Evolutionary conservation across 208 protist species (phyloP).

Genomic region (Acanthamoeba triangularis): DNA sequence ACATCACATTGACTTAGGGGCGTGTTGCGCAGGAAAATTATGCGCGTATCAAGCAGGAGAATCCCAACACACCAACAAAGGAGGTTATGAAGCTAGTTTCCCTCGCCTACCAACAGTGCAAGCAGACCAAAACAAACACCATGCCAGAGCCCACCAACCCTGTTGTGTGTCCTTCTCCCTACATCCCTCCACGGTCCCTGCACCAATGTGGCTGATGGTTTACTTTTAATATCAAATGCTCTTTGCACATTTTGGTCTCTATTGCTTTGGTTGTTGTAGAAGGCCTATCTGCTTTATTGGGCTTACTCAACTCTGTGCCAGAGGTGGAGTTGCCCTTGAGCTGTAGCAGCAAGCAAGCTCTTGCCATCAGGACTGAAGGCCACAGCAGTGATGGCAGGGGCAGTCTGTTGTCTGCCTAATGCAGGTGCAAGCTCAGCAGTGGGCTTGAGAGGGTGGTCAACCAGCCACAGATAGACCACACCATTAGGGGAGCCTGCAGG

Average conservation of each 20-base stretch:
- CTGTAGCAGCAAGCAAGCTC: background rate
- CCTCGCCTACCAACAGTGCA: background rate
- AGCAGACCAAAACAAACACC: background rate
- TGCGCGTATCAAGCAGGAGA: background rate
- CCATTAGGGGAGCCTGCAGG: background rate
- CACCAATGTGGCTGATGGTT: no score
- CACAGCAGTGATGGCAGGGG: background rate
- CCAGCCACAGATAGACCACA: background rate
- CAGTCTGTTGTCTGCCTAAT: background rate
- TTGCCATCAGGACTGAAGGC: background rate
- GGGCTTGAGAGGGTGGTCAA: background rate
- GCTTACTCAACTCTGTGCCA: background rate
- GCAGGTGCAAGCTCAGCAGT: no score
- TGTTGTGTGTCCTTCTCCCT: background rate
- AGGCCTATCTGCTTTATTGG: no score
- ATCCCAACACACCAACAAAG: background rate
- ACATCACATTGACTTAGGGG: no score
- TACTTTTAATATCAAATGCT: no score
- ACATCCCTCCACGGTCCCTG: background rate
- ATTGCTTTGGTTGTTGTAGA: no score
- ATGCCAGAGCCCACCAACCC: background rate
- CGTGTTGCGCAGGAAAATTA: conserved; percentile 21
- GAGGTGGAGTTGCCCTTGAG: background rate
- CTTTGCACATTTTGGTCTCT: no score
- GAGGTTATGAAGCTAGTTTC: conserved; percentile 46